These are phyloP conservation scores for Bolboschoenus planiculmis DNA, from an alignment of 176 grass and related monocot genomes.

Conservation along the genomic window DNA sequence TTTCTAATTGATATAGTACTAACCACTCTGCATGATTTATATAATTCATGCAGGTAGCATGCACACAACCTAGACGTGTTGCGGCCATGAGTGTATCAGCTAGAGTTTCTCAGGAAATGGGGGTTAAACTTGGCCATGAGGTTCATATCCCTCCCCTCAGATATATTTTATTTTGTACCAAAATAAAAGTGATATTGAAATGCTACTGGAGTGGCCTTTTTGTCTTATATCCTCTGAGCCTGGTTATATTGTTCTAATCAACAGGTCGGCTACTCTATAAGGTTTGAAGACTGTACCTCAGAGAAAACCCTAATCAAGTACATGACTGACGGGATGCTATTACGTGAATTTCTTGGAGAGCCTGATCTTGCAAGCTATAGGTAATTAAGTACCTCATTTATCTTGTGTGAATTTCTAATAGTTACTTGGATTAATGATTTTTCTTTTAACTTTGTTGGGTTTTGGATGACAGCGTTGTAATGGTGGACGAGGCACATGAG, in stretches of 20 bases:
- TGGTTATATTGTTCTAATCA: constrained; percentile 17
- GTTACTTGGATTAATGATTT: not conserved
- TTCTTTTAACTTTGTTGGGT: constrained; percentile 21
- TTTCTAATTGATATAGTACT: not conserved
- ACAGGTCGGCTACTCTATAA: constrained; percentile 96
- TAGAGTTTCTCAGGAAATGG: constrained; percentile 91
- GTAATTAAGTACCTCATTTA: constrained; percentile 16
- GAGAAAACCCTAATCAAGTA: constrained; percentile 96
- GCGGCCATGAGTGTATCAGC: constrained; percentile 96
- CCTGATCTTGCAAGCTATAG: constrained; percentile 93
- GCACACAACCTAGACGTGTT: constrained; percentile 87
- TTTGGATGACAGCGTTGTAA: constrained; percentile 56
- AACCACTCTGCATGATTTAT: constrained; percentile 19
- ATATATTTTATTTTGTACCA: not conserved
- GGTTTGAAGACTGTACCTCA: constrained; percentile 97
- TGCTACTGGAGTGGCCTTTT: not conserved
- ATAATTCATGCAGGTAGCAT: constrained; percentile 58
- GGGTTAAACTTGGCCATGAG: constrained; percentile 93
- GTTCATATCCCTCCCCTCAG: constrained; percentile 29
- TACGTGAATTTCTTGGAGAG: constrained; percentile 93
- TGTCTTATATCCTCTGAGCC: constrained; percentile 12
- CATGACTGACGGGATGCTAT: constrained; percentile 97
- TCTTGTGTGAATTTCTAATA: not conserved
- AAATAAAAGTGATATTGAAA: not conserved
- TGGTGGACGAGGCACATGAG: constrained; percentile 98